Base-by-base conservation (phyloP, 2,329 filamentous ascomycete species). In the Zarea fungicola region DNA sequence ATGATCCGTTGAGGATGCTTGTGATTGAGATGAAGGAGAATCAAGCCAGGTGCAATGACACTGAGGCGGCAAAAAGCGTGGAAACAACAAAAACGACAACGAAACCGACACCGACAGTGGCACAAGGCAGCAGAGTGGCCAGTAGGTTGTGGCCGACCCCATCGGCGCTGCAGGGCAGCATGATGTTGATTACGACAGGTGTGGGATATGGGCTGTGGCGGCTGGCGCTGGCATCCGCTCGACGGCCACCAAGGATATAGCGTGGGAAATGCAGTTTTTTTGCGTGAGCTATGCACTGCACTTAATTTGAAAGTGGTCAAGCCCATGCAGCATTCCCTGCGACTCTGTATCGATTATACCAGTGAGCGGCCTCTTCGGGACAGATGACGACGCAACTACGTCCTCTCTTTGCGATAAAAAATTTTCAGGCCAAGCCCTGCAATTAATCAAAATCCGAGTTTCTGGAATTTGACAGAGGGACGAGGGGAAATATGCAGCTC, bases 201-300 rank as follows among this genome's bases (percentile, higher is more conserved):
- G 18, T 47, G 26, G 43, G 43, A 5, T 47, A 47, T n/a, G 43
- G 43, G 26, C 43, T 47, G 7, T 47, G 43, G 43, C 28, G 43
- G 26, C 35, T 47, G 19, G 43, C 43, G 14, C n/a, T 47, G 25
- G 43, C 43, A 9, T 47, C 43, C 14, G 43, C 43, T 6, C 26
- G 43, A 23, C 34, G 43, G 34, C 43, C 43, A 14, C 43, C 43
- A 6, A 39, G 43, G 14, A 47, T 47, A 25, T 47, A 40, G 26
- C 3, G 11, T 32, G 41, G n/a, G n/a, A n/a, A n/a, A n/a, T n/a
- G n/a, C n/a, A n/a, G 29, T 25, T n/a, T 26, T 25, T 6, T 16
- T 26, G 13, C 7, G 16, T 14, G 9, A 32, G 5, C 6, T 6
- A 32, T n/a, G 5, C 29, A 5, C 6, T 32, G 11, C 6, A 7